Evolutionary conservation across 148 eudicot species (phyloP), one percentile per base, ranked within the genome.

Genomic region (Suaeda aralocaspica): DNA sequence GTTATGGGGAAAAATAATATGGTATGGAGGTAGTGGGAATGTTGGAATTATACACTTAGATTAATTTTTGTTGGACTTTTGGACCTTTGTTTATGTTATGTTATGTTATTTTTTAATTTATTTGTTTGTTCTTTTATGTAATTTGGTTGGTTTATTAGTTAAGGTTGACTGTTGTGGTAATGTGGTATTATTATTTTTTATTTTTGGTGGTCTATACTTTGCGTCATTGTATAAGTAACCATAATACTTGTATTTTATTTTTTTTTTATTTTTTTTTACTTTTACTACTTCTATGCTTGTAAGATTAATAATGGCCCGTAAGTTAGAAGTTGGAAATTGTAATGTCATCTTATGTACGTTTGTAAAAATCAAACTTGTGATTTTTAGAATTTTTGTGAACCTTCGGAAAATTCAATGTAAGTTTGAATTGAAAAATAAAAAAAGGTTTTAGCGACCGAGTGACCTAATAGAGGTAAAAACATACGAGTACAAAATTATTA

Each of bases 171-270:
- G 39, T 16, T 42, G 0, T 33, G n/a, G n/a, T n/a, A n/a, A n/a
- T n/a, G n/a, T n/a, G n/a, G n/a, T 29, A 71, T 31, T 49, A 18
- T 31, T 5, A 2, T 33, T 5, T 28, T n/a, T 29, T 9, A 28
- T 18, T 8, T 29, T 15, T 39, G 51, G 68, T 52, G 63, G 34
- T 28, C 9, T 55, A 71, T 77, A 77, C 72, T 77, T 77, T 66
- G 80, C 75, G 80, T 77, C 68, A 24, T 59, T 48, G 55, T 51
- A 58, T 59, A 58, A 59, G 49, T 67, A 55, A 71, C 73, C 73
- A 41, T 22, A n/a, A 39, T 53, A 72, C 48, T 30, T 15, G 21
- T 39, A 24, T 33, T 45, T 46, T 55, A 39, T 24, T 58, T 46
- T 15, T 13, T 2, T 2, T 6, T 2, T 10, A 12, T 45, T 16